Conservation (phyloP, 192 early-diverging fungal genomes). For the Mortierella hygrophila region DNA sequence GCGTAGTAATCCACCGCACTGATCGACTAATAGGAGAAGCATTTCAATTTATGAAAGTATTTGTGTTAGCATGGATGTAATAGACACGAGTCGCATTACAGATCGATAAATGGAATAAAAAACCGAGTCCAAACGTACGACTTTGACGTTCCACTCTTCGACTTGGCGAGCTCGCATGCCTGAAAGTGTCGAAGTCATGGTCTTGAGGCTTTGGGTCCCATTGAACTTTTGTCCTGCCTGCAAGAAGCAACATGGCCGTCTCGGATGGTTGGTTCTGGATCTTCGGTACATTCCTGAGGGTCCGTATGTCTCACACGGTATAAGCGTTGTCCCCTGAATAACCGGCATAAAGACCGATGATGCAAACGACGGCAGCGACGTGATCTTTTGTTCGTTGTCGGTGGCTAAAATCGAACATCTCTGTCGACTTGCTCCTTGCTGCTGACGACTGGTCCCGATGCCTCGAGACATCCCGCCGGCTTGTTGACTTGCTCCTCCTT, state of each 20-base stretch:
- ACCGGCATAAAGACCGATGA: constrained; percentile 18
- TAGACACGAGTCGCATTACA: not conserved
- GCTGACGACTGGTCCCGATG: not conserved
- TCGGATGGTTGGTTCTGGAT: constrained; percentile 16
- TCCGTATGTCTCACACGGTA: not conserved
- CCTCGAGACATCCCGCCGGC: not conserved
- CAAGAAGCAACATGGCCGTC: constrained; percentile 55
- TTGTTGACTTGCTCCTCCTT: not conserved
- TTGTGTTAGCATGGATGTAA: not conserved
- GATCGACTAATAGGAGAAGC: constrained; percentile 37
- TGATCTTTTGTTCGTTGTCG: constrained; percentile 9
- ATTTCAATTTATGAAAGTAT: not conserved
- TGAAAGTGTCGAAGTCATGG: not conserved
- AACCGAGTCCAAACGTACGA: constrained; percentile 25
- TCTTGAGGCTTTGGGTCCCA: constrained; percentile 56
- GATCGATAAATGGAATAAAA: not conserved
- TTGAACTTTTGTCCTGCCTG: constrained; percentile 54
- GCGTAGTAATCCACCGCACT: constrained; percentile 55
- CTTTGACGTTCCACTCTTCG: constrained; percentile 63
- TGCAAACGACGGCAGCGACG: constrained; percentile 40
- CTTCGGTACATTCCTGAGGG: not conserved
- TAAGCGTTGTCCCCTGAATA: not conserved
- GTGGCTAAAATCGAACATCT: not conserved
- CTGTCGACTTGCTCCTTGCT: not conserved
- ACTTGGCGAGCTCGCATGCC: constrained; percentile 26